Base-by-base conservation (phyloP, 192 early-diverging fungal species). In the Pilobolus umbonatus region DNA sequence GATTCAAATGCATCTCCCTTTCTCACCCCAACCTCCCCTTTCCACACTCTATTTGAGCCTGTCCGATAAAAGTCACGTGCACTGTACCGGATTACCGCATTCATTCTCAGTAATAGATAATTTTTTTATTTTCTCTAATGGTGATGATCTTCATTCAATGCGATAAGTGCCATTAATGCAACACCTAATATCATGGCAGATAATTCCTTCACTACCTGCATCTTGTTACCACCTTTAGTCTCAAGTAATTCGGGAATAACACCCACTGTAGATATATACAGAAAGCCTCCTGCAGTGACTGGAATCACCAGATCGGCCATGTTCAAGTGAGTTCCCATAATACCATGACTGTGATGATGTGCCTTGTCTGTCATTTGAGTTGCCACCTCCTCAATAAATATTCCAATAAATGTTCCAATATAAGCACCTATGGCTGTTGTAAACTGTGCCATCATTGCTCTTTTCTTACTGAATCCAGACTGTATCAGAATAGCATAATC, bases 401-500 rank as follows among this genome's bases (percentile, higher is more conserved):
- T 86, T 24, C 88, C 90, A 10, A 80, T 84, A 36, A 90, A 59
- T 2, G 88, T 89, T 2, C 90, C 90, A 15, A 88, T 68, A 66
- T 89, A 88, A 7, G 90, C 87, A 25, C 90, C 90, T 40, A 91
- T 72, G 0, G 90, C 89, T 7, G 88, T 88, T 15, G 87, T 79
- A 60, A 88, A 91, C 75, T 90, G 88, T 11, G 88, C 85, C 34
- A 85, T 63, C 75, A 90, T 75, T 12, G 91, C 91, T 53, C 79
- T 78, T 49, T 79, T 71, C 8, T 85, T 79, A 36, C 87, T 83
- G 51, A 93, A 88, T 0, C 90, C 90, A 15, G 84, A 85, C 65
- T 89, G 87, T 56, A 89, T 84, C 54, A 93, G 75, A 44, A 93
- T 91, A 12, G 91, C 88, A 83, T 88, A 93, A 63, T 93, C 91